Evolutionary conservation across 192 early-diverging fungal genomes (phyloP).

Genomic region (Coemansia sp.): DNA sequence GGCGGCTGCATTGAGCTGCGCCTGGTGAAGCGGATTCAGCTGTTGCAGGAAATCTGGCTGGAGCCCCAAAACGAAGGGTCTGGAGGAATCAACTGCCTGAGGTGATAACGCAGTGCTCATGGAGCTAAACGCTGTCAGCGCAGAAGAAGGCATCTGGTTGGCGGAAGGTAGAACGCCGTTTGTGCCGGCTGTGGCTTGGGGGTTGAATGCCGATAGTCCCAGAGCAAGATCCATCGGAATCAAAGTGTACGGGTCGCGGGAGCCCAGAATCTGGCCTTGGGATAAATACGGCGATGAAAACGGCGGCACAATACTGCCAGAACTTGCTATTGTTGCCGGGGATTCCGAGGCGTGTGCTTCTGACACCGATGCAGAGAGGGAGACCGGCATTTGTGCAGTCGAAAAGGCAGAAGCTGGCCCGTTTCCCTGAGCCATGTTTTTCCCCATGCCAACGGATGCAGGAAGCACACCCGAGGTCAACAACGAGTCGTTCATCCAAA

Average conservation of each 20-base stretch:
- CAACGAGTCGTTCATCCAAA: conserved; percentile 56
- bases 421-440: not conserved
- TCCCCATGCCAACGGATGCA: not conserved
- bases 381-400: conserved; percentile 5
- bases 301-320: not conserved
- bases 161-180: conserved; percentile 4
- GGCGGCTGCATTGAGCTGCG: conserved; percentile 5
- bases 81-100: not conserved
- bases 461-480: conserved; percentile 24
- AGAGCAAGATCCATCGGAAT: conserved; percentile 54
- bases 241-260: conserved; percentile 19
- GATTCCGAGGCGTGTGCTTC: not conserved
- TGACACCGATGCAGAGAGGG: conserved; percentile 14
- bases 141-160: conserved; percentile 1
- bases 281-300: not conserved
- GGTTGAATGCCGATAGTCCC: conserved; percentile 29
- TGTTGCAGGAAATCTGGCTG: conserved; percentile 41
- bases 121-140: conserved; percentile 14
- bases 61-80: conserved; percentile 11
- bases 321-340: conserved; percentile 1
- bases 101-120: conserved; percentile 7
- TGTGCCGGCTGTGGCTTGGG: conserved; percentile 5
- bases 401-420: conserved; percentile 1
- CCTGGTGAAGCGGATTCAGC: conserved; percentile 22
- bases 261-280: conserved; percentile 3